Base-by-base conservation (phyloP, 2,329 filamentous ascomycete species). In the Ascochyta clinopodiicola region DNA sequence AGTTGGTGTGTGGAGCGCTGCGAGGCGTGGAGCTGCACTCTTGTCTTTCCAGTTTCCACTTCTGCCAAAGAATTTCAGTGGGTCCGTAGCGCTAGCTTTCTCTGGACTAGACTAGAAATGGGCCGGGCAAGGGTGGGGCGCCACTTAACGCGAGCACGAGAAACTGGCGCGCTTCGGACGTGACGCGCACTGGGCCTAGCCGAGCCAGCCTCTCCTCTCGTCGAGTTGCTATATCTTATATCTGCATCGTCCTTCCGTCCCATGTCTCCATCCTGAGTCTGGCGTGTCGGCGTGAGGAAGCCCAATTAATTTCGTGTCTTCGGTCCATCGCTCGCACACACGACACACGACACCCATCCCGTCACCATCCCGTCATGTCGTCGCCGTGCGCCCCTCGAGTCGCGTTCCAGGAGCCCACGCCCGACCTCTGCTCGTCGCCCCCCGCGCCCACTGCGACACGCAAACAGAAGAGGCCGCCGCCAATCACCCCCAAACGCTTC, bases 401-500 rank as follows among this genome's bases (percentile, higher is more conserved):
- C 48, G 57, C 56, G 56, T 61, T 68, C 48, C 61, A 62, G 50
- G 66, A 78, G 67, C 67, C 66, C 62, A 58, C 73, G 63, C 64
- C 68, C 31, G 70, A 73, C 34, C 56, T 76, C 70, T 70, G 73
- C 54, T 67, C 69, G n/a, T 77, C 77, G 49, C 74, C 75, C 39
- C 70, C 70, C 58, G 57, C 64, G 38, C 59, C 76, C 25, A 38
- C 69, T 29, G 65, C 64, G 27, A 69, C 64, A 38, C 61, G 69
- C 44, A 82, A 81, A 62, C 74, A 72, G 34, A 80, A 73, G 60
- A 78, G 76, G 56, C 77, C 78, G 29, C 80, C 80, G 6, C 80
- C 79, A 25, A 80, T 82, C 60, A 82, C 80, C 1, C 80, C 80
- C 6, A 80, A 80, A 63, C 76, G 80, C 53, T 82, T 82, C 70